Evolutionary conservation across 2,329 filamentous ascomycete genomes (phyloP), one percentile per base, ranked within the genome.

Genomic region (Parasarocladium wereldwijsianum): DNA sequence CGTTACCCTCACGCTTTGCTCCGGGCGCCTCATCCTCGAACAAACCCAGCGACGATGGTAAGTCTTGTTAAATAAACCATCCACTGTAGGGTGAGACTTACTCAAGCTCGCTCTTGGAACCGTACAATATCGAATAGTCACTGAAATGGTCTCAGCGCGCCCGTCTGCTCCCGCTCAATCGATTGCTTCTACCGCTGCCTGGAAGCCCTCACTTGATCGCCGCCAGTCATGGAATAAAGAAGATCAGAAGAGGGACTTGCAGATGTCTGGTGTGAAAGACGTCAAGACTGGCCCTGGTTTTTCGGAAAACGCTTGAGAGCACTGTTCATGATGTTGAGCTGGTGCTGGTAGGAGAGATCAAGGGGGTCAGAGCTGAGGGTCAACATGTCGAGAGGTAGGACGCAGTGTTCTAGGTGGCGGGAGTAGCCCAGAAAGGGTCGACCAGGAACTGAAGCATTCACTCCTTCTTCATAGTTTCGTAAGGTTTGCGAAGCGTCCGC

Each of bases 201-300:
- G 66, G 66, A 56, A 55, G 39, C 66, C 66, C 6, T 40, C 43
- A 12, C 39, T 57, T 31, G 47, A 56, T 38, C 54, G 59, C 8
- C 58, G 63, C 26, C 60, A 62, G 44, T 67, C 64, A 49, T 72
- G 60, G 54, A 60, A 52, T 41, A 51, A 54, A 20, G 61, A 73
- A 47, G 66, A 69, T 43, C 57, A 57, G 45, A 68, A 67, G 46
- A 65, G 58, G 37, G 50, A 50, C 32, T 41, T 64, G 47, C 63
- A 67, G 40, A 62, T 66, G 61, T 49, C 46, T 26, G 49, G 44
- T 32, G 50, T 62, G 17, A 46, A 43, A 3, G 43, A 42, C 19
- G 49, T 51, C 33, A 41, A 49, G 42, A 45, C 47, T 2, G 51
- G 50, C 2, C 50, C 52, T 6, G 60, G 61, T 0, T 65, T 64